Conservation (phyloP, 2,329 filamentous ascomycete species). For the Talaromyces funiculosus region DNA sequence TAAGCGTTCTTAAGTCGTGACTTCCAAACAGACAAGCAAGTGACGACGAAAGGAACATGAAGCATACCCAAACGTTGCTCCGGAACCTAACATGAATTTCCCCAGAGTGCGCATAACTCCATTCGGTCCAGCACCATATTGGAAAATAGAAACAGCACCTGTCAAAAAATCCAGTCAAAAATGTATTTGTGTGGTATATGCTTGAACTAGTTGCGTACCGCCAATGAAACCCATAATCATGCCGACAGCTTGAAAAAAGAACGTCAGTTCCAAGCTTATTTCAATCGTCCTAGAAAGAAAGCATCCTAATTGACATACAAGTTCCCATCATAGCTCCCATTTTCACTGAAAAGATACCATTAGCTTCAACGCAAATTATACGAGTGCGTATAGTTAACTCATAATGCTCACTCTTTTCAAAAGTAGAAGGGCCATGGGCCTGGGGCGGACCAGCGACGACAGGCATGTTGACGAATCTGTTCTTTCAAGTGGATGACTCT, state of each 20-base stretch:
- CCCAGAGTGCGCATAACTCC: conserved; percentile 91
- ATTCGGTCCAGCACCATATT: conserved; percentile 87
- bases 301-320: conserved; percentile 57
- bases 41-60: neutral
- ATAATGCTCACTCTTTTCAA: conserved; percentile 61
- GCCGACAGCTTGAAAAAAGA: conserved; percentile 66
- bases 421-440: conserved; percentile 57
- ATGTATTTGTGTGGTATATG: neutral
- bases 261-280: neutral
- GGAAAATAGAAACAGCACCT: conserved; percentile 92
- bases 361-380: neutral
- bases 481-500: neutral
- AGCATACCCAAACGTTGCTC: conserved; percentile 86
- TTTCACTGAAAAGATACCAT: conserved; percentile 63
- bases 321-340: conserved; percentile 99
- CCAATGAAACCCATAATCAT: conserved; percentile 97
- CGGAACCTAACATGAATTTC: conserved; percentile 94
- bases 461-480: conserved; percentile 43
- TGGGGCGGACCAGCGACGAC: conserved; percentile 50
- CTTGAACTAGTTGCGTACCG: conserved; percentile 49
- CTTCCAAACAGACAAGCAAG: neutral
- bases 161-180: conserved; percentile 11
- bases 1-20: neutral
- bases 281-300: neutral
- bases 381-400: neutral